Conservation (phyloP, 202 grass and related monocot genomes). For the Brachypodium distachyon region DNA sequence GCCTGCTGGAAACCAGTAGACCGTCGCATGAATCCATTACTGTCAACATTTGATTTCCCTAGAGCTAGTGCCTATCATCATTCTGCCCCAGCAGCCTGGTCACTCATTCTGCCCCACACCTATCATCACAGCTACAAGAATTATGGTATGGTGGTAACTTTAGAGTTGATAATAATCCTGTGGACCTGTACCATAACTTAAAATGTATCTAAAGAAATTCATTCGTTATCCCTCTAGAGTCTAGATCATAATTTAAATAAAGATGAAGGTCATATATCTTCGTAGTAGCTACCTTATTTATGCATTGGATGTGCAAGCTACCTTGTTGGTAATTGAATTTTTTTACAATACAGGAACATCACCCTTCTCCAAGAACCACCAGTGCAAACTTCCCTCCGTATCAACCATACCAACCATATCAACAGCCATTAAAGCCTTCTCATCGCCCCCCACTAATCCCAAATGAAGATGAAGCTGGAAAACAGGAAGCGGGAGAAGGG, state of each 20-base stretch:
- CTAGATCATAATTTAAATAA: neutral
- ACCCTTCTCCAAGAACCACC: constrained; percentile 28
- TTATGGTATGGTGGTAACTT: neutral
- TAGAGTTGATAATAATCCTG: neutral
- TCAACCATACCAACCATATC: constrained; percentile 72
- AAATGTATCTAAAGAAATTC: neutral
- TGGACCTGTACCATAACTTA: neutral
- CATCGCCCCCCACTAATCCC: constrained; percentile 52
- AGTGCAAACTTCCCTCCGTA: constrained; percentile 55
- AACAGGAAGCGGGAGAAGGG: constrained; percentile 53
- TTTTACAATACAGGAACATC: constrained; percentile 53
- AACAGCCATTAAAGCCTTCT: constrained; percentile 58
- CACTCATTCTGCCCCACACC: neutral
- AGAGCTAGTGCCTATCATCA: neutral
- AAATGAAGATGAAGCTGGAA: constrained; percentile 43
- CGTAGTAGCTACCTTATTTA: neutral
- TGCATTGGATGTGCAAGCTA: neutral
- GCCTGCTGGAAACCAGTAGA: constrained; percentile 5
- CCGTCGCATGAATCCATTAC: neutral
- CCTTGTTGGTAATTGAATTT: neutral
- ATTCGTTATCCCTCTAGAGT: neutral
- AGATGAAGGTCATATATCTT: neutral
- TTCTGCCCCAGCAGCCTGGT: neutral
- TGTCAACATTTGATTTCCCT: neutral
- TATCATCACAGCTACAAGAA: neutral